phyloP scores from a whole-genome alignment of 1,284 basidiomycete species.

The Dichomitus squalens region DNA sequence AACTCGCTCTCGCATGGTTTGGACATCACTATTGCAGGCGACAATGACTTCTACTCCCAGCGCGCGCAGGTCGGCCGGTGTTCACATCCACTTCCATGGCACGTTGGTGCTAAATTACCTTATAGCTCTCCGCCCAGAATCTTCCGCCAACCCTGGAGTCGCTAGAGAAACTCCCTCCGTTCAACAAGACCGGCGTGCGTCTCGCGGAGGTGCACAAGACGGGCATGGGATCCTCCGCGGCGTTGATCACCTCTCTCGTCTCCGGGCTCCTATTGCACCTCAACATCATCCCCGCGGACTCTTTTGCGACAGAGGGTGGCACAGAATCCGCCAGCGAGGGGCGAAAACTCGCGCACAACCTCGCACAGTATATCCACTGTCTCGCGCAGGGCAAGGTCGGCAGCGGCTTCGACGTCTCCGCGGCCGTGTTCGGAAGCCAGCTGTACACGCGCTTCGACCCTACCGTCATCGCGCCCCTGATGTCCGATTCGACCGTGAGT shows the following conservation, averaged over 20 bases:
- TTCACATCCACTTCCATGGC: not conserved
- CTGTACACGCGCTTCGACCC: conserved; percentile 91
- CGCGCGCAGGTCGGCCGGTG: conserved; percentile 67
- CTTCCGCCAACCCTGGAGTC: conserved; percentile 65
- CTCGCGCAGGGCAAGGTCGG: conserved; percentile 98
- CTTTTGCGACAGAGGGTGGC: conserved; percentile 38
- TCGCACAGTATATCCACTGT: conserved; percentile 96
- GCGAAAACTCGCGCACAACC: conserved; percentile 80
- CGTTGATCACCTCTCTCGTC: conserved; percentile 94
- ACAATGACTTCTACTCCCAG: conserved; percentile 99
- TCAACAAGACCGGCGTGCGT: conserved; percentile 70
- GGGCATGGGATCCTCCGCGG: conserved; percentile 95
- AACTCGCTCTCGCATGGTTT: conserved; percentile 54
- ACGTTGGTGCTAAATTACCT: not conserved
- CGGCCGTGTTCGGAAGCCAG: conserved; percentile 95
- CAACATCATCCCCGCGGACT: conserved; percentile 55
- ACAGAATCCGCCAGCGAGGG: conserved; percentile 41
- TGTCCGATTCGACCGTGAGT: conserved; percentile 52
- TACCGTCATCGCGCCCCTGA: conserved; percentile 63
- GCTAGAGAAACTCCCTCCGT: conserved; percentile 69
- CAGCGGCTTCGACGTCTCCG: conserved; percentile 95
- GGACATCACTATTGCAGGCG: conserved; percentile 84
- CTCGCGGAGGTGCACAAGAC: conserved; percentile 94
- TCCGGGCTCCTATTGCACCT: conserved; percentile 85
- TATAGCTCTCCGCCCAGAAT: conserved; percentile 62